Evolutionary conservation across 1,284 basidiomycete species (phyloP), one percentile per base, ranked within the genome.

Genomic region (Pseudozyma pruni): DNA sequence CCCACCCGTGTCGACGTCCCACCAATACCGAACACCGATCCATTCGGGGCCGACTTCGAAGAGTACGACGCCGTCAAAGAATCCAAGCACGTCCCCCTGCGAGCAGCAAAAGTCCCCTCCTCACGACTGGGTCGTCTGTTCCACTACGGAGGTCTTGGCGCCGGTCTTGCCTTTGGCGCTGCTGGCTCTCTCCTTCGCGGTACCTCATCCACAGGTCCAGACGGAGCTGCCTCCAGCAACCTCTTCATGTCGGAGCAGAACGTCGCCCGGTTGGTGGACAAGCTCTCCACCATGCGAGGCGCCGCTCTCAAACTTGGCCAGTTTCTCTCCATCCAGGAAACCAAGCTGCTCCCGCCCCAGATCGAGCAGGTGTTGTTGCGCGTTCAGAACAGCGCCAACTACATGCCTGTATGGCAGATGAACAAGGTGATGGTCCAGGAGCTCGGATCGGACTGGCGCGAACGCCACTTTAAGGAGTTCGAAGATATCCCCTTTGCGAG

Each of bases 351-450:
- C 0, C 93, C 95, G 1, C 89, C 91, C 0, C 92, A 96, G 76
- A 85, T 98, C 8, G 94, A 97, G 80, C 87, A 89, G 56, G 90
- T 98, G 31, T 89, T 98, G 78, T 87, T 93, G 41, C 87, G 91
- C 37, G 94, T 99, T 0, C 95, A 98, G 83, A 92, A 95, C 75
- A 89, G 90, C 74, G 96, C 96, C 2, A 93, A 99, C 83, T 98
- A 97, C 83, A 98, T 98, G 94, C 96, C 95, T 0, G 90, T 94
- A 70, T 94, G 91, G 90, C 96, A 98, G 83, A 91, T 97, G 88
- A 91, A 94, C 47, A 71, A 88, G 87, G 93, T 94, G 20, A 87
- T 98, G 85, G 82, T 78, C 8, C 79, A 86, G 29, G 88, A 93
- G 33, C 86, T 97, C 6, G 61, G 94, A 1, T 75, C 86, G 0